Conservation (phyloP, 2,329 filamentous ascomycete species). For the Zymoseptoria brevis region DNA sequence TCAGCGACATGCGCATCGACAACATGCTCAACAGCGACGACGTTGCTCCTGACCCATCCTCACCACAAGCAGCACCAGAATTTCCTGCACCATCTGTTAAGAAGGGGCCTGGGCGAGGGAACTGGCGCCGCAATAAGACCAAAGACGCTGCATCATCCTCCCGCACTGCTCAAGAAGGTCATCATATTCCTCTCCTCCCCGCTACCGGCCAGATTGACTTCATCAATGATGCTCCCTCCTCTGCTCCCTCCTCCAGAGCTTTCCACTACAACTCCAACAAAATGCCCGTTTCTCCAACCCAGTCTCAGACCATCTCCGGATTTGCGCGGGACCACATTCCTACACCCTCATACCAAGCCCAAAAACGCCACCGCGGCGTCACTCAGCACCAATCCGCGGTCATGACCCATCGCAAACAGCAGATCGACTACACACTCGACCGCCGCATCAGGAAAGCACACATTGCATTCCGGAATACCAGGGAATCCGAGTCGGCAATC, state of each 20-base stretch:
- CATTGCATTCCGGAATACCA: conserved; percentile 52
- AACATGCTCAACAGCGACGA: conserved; percentile 43
- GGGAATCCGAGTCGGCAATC: conserved; percentile 59
- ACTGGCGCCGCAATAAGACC: conserved; percentile 39
- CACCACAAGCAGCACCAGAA: conserved; percentile 19
- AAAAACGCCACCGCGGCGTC: conserved; percentile 59
- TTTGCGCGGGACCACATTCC: conserved; percentile 24
- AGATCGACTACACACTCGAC: conserved; percentile 75
- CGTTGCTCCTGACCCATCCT: conserved; percentile 16
- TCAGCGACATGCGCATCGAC: conserved; percentile 42
- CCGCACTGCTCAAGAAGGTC: conserved; percentile 8
- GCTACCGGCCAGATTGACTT: conserved; percentile 25
- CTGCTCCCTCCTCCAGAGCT: conserved; percentile 7
- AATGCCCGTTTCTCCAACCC: conserved; percentile 11
- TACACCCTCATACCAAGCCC: conserved; percentile 28
- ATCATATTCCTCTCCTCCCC: conserved; percentile 29
- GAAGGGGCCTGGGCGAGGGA: conserved; percentile 43
- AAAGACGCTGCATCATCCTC: conserved; percentile 13
- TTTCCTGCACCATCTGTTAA: conserved; percentile 18
- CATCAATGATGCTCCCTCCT: conserved; percentile 18
- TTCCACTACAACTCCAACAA: conserved; percentile 7
- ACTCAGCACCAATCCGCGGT: conserved; percentile 78
- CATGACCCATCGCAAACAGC: conserved; percentile 66
- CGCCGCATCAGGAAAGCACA: conserved; percentile 63
- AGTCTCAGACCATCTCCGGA: not conserved